Percentiles rank a stretch among this genome's conserved stretches.
phyloP scores from a whole-genome alignment of 2,329 filamentous ascomycete genomes.

The Aspergillus sp. region DNA sequence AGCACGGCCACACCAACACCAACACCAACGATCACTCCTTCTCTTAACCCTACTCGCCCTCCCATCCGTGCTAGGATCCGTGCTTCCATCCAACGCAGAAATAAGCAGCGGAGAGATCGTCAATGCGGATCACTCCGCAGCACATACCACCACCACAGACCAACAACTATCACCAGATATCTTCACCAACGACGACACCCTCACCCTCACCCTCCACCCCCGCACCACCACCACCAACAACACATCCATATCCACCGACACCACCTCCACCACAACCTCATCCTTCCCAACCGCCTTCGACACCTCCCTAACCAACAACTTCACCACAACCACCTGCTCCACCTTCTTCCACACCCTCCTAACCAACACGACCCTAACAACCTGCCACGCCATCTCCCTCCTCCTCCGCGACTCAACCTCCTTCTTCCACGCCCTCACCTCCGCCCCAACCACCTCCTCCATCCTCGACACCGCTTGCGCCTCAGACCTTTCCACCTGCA shows the following conservation, averaged over 20 bases:
- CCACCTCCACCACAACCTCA: not conserved
- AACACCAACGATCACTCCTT: not conserved
- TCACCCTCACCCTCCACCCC: not conserved
- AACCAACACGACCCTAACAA: constrained; percentile 64
- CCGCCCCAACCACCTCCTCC: constrained; percentile 69
- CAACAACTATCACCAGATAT: not conserved
- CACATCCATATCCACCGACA: constrained; percentile 12
- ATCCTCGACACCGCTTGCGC: constrained; percentile 78
- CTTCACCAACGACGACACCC: not conserved
- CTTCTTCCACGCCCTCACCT: constrained; percentile 79
- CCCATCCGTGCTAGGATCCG: constrained; percentile 2
- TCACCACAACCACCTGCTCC: constrained; percentile 53
- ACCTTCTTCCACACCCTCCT: constrained; percentile 68
- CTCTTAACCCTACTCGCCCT: not conserved
- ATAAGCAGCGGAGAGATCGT: constrained; percentile 11
- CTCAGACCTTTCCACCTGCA: constrained; percentile 67
- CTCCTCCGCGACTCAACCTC: constrained; percentile 79
- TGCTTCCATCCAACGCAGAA: constrained; percentile 1
- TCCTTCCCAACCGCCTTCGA: constrained; percentile 67
- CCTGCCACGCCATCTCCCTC: constrained; percentile 81
- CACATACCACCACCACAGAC: not conserved
- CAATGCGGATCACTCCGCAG: not conserved
- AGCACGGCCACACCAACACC: not conserved
- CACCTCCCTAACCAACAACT: constrained; percentile 63
- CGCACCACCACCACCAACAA: not conserved